phyloP scores from a whole-genome alignment of 1,284 basidiomycete genomes.

The Papiliotrema laurentii region DNA sequence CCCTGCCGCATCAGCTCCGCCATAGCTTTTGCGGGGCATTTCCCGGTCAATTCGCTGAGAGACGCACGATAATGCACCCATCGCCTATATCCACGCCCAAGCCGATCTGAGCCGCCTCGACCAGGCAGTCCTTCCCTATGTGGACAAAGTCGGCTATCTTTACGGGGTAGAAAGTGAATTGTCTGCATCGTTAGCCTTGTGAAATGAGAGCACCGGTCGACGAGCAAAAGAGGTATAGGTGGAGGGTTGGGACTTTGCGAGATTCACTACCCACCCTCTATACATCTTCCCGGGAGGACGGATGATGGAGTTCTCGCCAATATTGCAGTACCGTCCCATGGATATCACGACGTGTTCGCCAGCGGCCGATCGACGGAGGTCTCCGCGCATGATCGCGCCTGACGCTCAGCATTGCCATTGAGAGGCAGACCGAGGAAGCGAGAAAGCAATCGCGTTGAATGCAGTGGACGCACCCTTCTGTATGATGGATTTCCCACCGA shows the following conservation, averaged over 20 bases:
- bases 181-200: too few species aligned
- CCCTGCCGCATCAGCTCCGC: slow-evolving; percentile 57
- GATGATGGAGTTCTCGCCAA: slow-evolving; percentile 85
- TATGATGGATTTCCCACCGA: slow-evolving; percentile 96
- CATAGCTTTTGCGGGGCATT: too few species aligned
- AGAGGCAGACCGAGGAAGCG: too few species aligned
- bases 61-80: slow-evolving; percentile 83
- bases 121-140: slow-evolving; percentile 77
- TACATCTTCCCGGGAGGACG: slow-evolving; percentile 55
- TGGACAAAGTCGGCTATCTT: slow-evolving; percentile 93
- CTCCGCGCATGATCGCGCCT: slow-evolving; percentile 34
- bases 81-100: slow-evolving; percentile 92
- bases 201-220: too few species aligned
- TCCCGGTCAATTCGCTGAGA: slow-evolving; percentile 52
- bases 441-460: too few species aligned
- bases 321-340: slow-evolving; percentile 84
- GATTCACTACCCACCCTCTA: too few species aligned
- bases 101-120: slow-evolving; percentile 93
- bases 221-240: too few species aligned
- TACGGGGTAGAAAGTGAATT: slow-evolving; percentile 96
- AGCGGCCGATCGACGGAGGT: slow-evolving; percentile 61
- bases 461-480: slow-evolving; percentile 57
- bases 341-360: slow-evolving; percentile 89
- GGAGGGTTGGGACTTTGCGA: too few species aligned
- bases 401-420: background rate